Conservation (phyloP, 768 basidiomycete species). For the Melanogaster broomeanus region DNA sequence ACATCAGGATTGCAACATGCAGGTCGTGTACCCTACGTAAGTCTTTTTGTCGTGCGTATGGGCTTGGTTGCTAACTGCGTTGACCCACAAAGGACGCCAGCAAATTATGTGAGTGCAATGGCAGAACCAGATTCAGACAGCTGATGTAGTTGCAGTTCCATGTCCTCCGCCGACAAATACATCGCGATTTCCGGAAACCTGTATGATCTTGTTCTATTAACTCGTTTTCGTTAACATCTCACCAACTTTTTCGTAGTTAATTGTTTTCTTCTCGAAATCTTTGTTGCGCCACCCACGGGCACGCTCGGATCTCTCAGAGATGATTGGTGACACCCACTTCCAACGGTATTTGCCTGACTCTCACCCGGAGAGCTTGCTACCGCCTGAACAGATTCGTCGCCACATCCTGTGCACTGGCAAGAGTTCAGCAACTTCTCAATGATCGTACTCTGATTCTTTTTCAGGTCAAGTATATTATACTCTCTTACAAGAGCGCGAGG, state of each 20-base stretch:
- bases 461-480: slow-evolving; percentile 93
- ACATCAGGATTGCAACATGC: slow-evolving; percentile 99
- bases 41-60: slow-evolving; percentile 27
- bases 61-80: slow-evolving; percentile 9
- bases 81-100: slow-evolving; percentile 67
- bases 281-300: slow-evolving; percentile 94
- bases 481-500: slow-evolving; percentile 87
- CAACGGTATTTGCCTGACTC: slow-evolving; percentile 90
- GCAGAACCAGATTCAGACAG: background rate
- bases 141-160: slow-evolving; percentile 65
- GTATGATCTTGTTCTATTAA: slow-evolving; percentile 41
- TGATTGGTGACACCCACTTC: slow-evolving; percentile 89
- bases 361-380: slow-evolving; percentile 67
- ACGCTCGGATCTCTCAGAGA: slow-evolving; percentile 83
- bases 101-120: slow-evolving; percentile 73
- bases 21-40: slow-evolving; percentile 95
- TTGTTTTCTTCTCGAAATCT: slow-evolving; percentile 96
- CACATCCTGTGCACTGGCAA: slow-evolving; percentile 88
- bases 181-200: slow-evolving; percentile 98
- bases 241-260: slow-evolving; percentile 50
- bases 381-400: slow-evolving; percentile 84
- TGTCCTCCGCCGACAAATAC: slow-evolving; percentile 93
- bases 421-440: background rate
- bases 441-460: background rate
- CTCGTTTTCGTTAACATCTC: background rate